Evolutionary conservation across 2,329 filamentous ascomycete species (phyloP).

Genomic region (Nannizziopsis arthrosporioides): DNA sequence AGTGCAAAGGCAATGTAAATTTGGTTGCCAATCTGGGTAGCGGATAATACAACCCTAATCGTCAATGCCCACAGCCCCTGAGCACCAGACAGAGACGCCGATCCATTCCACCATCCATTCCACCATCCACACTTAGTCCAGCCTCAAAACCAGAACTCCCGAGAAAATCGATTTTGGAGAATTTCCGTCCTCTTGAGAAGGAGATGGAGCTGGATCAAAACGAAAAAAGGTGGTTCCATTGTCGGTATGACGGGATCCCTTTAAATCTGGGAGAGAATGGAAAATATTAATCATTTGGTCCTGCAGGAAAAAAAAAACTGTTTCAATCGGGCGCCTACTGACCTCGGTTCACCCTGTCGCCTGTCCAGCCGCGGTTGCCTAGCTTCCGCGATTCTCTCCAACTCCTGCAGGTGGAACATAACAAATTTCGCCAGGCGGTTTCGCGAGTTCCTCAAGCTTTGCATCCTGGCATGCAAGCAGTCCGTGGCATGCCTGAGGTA

Average conservation of each 20-base stretch:
- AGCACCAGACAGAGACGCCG: too few species aligned
- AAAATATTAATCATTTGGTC: neutral
- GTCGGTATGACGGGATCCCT: conserved; percentile 5
- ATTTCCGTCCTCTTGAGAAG: neutral
- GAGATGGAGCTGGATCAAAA: neutral
- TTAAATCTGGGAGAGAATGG: conserved; percentile 1
- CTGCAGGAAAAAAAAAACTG: neutral
- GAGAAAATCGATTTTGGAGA: neutral
- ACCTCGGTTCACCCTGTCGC: neutral
- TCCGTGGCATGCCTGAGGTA: conserved; percentile 9
- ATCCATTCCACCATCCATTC: too few species aligned
- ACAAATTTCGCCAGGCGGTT: conserved; percentile 16
- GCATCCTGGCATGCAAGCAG: conserved; percentile 12
- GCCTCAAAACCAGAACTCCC: too few species aligned
- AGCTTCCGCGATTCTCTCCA: conserved; percentile 18
- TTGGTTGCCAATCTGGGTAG: too few species aligned
- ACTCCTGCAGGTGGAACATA: conserved; percentile 18
- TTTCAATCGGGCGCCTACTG: conserved; percentile 6
- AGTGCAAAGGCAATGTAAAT: too few species aligned
- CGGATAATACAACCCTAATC: too few species aligned
- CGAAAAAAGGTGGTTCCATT: conserved; percentile 13
- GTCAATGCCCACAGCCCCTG: too few species aligned
- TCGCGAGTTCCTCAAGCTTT: conserved; percentile 12
- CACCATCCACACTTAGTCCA: too few species aligned
- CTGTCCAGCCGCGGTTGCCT: conserved; percentile 1